These are phyloP conservation scores for Durio zibethinus DNA, from an alignment of 345 rosid genomes.

Conservation along the genomic window DNA sequence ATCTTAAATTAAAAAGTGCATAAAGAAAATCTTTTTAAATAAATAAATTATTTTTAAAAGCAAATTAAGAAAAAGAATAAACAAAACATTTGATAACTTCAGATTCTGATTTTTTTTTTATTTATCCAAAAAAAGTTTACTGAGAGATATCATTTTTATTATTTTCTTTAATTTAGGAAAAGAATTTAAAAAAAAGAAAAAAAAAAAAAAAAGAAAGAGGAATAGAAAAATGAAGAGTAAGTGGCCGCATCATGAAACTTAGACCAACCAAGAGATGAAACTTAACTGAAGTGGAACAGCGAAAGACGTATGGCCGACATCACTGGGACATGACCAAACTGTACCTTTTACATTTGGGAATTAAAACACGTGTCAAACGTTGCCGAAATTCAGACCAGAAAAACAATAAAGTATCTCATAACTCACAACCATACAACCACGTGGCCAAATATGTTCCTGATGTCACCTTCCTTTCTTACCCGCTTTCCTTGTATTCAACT, in stretches of 20 bases:
- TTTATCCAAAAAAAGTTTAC: no score
- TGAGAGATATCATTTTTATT: no score
- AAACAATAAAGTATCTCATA: no score
- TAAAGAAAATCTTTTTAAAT: no score
- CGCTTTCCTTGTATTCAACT: no score
- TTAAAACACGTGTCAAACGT: background rate
- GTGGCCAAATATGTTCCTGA: background rate
- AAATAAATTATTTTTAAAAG: no score
- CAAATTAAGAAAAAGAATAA: no score
- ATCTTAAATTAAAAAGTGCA: no score
- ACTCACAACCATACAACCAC: background rate
- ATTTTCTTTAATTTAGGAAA: no score
- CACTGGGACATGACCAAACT: constrained; percentile 10
- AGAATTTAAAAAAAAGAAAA: no score
- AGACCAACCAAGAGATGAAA: background rate
- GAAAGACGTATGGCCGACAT: constrained; percentile 16
- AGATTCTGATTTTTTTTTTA: no score
- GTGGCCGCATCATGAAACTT: background rate
- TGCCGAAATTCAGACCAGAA: background rate
- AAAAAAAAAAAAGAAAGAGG: background rate
- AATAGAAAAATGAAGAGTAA: background rate
- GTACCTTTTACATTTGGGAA: background rate
- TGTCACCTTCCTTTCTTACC: background rate
- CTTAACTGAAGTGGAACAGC: background rate
- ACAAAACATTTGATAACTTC: no score